Evolutionary conservation across 768 basidiomycete species (phyloP).

Genomic region (Amanita thiersii): DNA sequence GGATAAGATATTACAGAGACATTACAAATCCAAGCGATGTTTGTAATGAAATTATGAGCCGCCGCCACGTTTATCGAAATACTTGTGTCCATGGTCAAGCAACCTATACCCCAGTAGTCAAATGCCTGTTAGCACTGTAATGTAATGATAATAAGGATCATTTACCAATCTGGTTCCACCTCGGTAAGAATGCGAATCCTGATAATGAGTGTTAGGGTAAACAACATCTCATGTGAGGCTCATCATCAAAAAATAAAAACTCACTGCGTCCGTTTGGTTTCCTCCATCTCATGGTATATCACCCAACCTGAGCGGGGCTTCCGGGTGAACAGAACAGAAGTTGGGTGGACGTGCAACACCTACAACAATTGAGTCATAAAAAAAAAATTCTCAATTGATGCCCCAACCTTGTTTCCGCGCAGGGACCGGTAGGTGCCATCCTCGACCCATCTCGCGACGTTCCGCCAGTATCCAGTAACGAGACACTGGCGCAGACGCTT

Average conservation of each 20-base stretch:
- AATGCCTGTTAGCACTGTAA: neutral
- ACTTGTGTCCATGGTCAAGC: slow-evolving; percentile 22
- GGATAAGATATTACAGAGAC: too few species aligned
- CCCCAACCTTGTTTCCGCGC: slow-evolving; percentile 64
- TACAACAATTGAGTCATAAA: slow-evolving; percentile 21
- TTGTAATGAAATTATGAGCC: slow-evolving; percentile 16
- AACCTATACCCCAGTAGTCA: too few species aligned
- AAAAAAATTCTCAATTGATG: slow-evolving; percentile 25
- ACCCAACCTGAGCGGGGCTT: slow-evolving; percentile 92
- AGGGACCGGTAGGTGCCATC: slow-evolving; percentile 93
- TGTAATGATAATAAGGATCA: neutral
- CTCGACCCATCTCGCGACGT: slow-evolving; percentile 83
- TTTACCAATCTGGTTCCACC: slow-evolving; percentile 89
- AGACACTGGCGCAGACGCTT: slow-evolving; percentile 80
- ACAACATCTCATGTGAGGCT: slow-evolving; percentile 11
- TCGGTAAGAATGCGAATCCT: slow-evolving; percentile 92
- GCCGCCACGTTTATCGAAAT: slow-evolving; percentile 14
- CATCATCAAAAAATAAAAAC: slow-evolving; percentile 17
- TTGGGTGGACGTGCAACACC: slow-evolving; percentile 88
- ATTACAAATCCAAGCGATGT: too few species aligned
- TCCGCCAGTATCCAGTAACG: slow-evolving; percentile 89
- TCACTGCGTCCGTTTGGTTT: slow-evolving; percentile 91
- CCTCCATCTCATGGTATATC: slow-evolving; percentile 91
- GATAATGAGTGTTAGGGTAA: too few species aligned
- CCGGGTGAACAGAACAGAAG: slow-evolving; percentile 88